phyloP scores from a whole-genome alignment of 2,329 filamentous ascomycete species.

The Mollisia scopiformis region DNA sequence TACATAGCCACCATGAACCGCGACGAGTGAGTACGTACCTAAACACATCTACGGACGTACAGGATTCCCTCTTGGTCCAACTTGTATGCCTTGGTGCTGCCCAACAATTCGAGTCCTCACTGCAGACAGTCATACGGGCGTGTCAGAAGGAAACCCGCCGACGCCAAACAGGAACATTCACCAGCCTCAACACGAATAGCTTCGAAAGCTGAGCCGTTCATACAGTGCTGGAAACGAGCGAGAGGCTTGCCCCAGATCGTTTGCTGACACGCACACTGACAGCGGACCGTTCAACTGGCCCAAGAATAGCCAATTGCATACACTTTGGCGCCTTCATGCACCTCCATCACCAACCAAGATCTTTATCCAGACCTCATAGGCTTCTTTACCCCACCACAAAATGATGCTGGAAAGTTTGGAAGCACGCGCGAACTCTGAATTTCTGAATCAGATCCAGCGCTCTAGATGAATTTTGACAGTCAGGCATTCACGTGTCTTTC shows the following conservation, averaged over 20 bases:
- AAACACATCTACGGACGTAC: neutral
- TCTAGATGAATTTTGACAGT: neutral
- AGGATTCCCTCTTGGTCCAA: neutral
- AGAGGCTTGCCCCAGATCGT: neutral
- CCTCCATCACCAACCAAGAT: slow-evolving; percentile 8
- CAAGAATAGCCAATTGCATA: slow-evolving; percentile 19
- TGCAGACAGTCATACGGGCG: slow-evolving; percentile 12
- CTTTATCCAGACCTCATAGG: slow-evolving; percentile 7
- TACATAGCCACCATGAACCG: neutral
- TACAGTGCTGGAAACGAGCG: neutral
- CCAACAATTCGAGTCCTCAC: slow-evolving; percentile 11
- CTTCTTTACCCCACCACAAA: slow-evolving; percentile 4
- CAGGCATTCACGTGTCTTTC: slow-evolving; percentile 4
- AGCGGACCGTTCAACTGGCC: slow-evolving; percentile 16
- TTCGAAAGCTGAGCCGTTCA: slow-evolving; percentile 3
- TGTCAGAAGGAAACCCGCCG: neutral
- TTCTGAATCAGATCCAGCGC: neutral
- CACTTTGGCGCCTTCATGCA: slow-evolving; percentile 17
- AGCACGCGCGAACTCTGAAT: neutral
- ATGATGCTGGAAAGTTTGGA: neutral
- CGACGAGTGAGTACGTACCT: neutral
- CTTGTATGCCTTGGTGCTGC: slow-evolving; percentile 16
- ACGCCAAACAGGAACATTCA: neutral
- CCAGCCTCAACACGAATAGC: slow-evolving; percentile 24
- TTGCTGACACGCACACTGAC: slow-evolving; percentile 3